Evolutionary conservation across 805 yeast genomes (phyloP).

Genomic region (Scheffersomyces lignosus): DNA sequence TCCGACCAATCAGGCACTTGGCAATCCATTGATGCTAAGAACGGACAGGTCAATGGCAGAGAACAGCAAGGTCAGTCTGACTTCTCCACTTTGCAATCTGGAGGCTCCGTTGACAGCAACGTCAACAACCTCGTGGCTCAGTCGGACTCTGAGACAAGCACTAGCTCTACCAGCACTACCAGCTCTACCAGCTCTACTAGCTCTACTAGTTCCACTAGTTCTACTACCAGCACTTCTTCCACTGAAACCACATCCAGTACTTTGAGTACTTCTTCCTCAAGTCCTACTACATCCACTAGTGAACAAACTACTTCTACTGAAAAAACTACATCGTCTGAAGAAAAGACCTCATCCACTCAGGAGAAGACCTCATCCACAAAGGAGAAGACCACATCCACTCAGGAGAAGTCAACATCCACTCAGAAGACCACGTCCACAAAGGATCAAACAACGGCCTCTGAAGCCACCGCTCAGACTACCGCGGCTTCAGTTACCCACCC

Average conservation of each 20-base stretch:
- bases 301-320: background rate
- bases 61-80: slow-evolving; percentile 7
- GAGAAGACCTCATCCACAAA: background rate
- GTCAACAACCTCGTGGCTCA: slow-evolving; percentile 4
- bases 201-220: background rate
- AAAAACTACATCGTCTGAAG: background rate
- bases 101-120: slow-evolving; percentile 2
- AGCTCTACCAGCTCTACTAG: background rate
- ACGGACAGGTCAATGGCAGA: slow-evolving; percentile 31
- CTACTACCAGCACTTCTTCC: background rate
- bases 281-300: background rate
- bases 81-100: slow-evolving; percentile 6
- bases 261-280: background rate
- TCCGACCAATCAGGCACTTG: slow-evolving; percentile 39
- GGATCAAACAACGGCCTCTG: background rate
- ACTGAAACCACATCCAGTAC: background rate
- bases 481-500: background rate
- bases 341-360: background rate
- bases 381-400: background rate
- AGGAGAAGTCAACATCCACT: background rate
- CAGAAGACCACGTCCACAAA: background rate
- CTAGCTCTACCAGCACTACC: background rate
- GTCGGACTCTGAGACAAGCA: background rate
- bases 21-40: slow-evolving; percentile 37
- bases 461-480: background rate